phyloP scores from a whole-genome alignment of 2,329 filamentous ascomycete species.

The Trichophyton rubrum region DNA sequence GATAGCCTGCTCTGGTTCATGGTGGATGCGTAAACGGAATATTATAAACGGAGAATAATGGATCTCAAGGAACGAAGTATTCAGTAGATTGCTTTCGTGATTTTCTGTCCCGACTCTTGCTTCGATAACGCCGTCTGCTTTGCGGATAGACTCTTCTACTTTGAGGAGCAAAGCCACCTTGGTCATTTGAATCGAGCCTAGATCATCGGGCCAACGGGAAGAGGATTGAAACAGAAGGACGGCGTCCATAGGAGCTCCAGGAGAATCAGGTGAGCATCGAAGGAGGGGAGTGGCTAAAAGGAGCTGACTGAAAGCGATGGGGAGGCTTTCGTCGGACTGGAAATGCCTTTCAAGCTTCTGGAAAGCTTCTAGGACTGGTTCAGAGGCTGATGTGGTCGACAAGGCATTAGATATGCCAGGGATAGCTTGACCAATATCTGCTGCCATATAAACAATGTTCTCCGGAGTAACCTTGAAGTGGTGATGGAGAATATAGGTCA shows the following conservation, averaged over 20 bases:
- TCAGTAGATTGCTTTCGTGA: constrained; percentile 52
- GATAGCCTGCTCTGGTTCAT: constrained; percentile 72
- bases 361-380: constrained; percentile 57
- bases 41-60: constrained; percentile 56
- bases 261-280: constrained; percentile 50
- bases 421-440: constrained; percentile 36
- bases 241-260: constrained; percentile 53
- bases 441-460: constrained; percentile 41
- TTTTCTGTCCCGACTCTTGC: constrained; percentile 74
- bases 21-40: constrained; percentile 78
- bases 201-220: constrained; percentile 81
- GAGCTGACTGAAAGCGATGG: constrained; percentile 73
- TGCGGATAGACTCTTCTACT: constrained; percentile 59
- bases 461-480: constrained; percentile 51
- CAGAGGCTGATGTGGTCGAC: constrained; percentile 39
- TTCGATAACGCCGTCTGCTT: constrained; percentile 47
- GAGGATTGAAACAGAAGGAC: constrained; percentile 89
- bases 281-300: constrained; percentile 59
- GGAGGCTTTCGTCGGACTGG: constrained; percentile 65
- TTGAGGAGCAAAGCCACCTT: constrained; percentile 77
- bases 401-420: constrained; percentile 24
- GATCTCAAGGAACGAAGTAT: constrained; percentile 72
- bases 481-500: constrained; percentile 54
- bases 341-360: constrained; percentile 63
- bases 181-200: constrained; percentile 80